Percentiles rank a stretch among this genome's conserved stretches.
phyloP scores from a whole-genome alignment of 139 green algal genomes.

The Penium margaritaceum region DNA sequence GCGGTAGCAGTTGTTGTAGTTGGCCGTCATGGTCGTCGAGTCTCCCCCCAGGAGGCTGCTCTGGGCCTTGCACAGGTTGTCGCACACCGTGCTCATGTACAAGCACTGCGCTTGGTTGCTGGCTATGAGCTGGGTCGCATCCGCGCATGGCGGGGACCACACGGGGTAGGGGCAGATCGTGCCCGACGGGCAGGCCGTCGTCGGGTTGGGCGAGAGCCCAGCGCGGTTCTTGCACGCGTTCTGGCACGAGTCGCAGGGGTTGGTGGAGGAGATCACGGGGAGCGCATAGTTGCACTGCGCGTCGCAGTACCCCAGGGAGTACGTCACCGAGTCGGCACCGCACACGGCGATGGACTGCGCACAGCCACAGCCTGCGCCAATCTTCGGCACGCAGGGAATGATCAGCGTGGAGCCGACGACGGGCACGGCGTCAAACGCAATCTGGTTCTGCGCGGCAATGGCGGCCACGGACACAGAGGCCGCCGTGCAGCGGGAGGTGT shows the following conservation, averaged over 20 bases:
- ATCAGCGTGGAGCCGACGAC: not conserved
- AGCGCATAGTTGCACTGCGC: constrained; percentile 34
- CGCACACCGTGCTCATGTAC: not conserved
- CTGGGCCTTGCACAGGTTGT: not conserved
- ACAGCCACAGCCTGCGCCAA: constrained; percentile 14
- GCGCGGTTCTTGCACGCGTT: not conserved
- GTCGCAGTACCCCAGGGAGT: constrained; percentile 27
- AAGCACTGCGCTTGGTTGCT: not conserved
- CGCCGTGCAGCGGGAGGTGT: not conserved
- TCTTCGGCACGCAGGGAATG: constrained; percentile 4
- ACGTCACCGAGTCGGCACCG: constrained; percentile 10
- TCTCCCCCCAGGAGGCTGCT: not conserved
- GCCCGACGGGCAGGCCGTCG: not conserved
- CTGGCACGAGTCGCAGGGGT: constrained; percentile 5
- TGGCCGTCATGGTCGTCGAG: not conserved
- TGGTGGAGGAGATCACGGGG: not conserved
- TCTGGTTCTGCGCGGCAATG: not conserved
- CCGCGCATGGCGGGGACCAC: not conserved
- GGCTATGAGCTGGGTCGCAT: not conserved
- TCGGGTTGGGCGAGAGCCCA: not conserved
- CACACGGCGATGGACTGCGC: not conserved
- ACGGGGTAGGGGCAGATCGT: not conserved
- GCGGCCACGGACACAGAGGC: not conserved
- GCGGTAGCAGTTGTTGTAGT: constrained; percentile 7
- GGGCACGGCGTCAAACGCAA: not conserved